phyloP scores from a whole-genome alignment of 305 asterid genomes.

The Caryopteris hybrid region DNA sequence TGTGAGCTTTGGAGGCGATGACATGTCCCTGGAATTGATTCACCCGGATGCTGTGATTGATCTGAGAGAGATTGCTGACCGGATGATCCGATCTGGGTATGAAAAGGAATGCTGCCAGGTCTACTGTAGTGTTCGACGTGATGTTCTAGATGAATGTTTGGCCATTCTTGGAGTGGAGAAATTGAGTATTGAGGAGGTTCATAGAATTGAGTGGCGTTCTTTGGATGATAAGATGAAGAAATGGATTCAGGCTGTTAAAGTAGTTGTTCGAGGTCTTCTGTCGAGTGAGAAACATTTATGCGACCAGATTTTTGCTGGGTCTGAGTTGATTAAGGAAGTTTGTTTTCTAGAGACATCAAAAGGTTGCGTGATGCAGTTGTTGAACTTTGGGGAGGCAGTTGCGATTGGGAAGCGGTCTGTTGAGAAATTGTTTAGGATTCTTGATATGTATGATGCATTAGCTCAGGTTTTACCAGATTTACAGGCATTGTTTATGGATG shows the following conservation, averaged over 20 bases:
- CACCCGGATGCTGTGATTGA: constrained; percentile 59
- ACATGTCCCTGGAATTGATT: constrained; percentile 61
- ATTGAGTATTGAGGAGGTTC: constrained; percentile 94
- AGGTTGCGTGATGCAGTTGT: constrained; percentile 88
- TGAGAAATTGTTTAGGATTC: constrained; percentile 81
- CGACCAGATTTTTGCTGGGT: constrained; percentile 62
- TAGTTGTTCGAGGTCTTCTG: constrained; percentile 61
- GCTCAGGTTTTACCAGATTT: constrained; percentile 60
- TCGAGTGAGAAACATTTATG: constrained; percentile 71
- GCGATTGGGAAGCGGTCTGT: constrained; percentile 79
- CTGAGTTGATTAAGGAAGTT: constrained; percentile 72
- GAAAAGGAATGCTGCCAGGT: constrained; percentile 95
- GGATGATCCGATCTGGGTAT: constrained; percentile 88
- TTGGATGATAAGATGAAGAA: constrained; percentile 89
- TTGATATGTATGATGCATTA: constrained; percentile 86
- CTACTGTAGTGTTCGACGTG: constrained; percentile 76
- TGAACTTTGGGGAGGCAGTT: constrained; percentile 96
- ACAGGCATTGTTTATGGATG: constrained; percentile 57
- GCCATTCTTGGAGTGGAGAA: constrained; percentile 72
- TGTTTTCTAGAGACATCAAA: constrained; percentile 85
- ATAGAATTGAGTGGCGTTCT: constrained; percentile 68
- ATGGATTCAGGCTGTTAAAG: constrained; percentile 80
- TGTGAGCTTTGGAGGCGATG: constrained; percentile 66
- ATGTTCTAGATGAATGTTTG: constrained; percentile 81
- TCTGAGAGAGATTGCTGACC: constrained; percentile 70